Percentiles rank a stretch among this genome's conserved stretches.
Evolutionary conservation across 208 protist species (phyloP).

Genomic region (Trypanosomatidae sp.): DNA sequence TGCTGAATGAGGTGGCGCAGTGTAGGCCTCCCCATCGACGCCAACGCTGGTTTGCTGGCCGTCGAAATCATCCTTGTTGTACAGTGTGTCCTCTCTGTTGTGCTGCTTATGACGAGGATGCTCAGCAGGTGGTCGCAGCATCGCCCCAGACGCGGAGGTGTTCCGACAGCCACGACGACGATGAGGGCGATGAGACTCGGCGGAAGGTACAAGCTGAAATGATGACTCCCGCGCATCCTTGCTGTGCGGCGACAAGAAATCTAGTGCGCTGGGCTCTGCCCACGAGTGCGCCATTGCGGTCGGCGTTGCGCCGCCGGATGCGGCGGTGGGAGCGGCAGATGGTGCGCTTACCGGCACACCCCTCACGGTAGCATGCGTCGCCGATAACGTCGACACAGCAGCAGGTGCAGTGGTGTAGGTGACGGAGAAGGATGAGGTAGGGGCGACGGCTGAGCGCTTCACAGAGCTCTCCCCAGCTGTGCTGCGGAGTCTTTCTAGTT

Average conservation of each 20-base stretch:
- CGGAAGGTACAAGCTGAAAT: background rate
- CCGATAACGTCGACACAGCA: background rate
- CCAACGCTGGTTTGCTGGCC: background rate
- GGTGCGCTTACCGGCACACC: background rate
- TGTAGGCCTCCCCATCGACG: background rate
- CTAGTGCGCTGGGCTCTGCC: slow-evolving; percentile 64
- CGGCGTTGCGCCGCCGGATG: background rate
- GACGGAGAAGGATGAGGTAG: slow-evolving; percentile 40
- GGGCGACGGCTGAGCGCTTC: background rate
- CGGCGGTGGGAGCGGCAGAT: background rate
- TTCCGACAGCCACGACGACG: background rate
- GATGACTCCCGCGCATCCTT: background rate
- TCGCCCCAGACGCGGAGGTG: background rate
- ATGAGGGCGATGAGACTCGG: slow-evolving; percentile 7
- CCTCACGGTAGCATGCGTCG: background rate
- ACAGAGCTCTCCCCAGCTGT: background rate
- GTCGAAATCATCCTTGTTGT: background rate
- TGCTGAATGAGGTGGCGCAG: background rate
- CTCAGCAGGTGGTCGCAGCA: background rate
- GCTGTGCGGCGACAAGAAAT: slow-evolving; percentile 50
- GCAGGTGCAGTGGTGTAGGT: slow-evolving; percentile 35
- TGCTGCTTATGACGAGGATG: background rate
- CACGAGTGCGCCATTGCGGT: background rate
- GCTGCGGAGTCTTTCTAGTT: slow-evolving; percentile 15
- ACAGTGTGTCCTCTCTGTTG: background rate